Evolutionary conservation across 768 basidiomycete genomes (phyloP), one percentile per base, ranked within the genome.

Genomic region (Boletus reticulatus): DNA sequence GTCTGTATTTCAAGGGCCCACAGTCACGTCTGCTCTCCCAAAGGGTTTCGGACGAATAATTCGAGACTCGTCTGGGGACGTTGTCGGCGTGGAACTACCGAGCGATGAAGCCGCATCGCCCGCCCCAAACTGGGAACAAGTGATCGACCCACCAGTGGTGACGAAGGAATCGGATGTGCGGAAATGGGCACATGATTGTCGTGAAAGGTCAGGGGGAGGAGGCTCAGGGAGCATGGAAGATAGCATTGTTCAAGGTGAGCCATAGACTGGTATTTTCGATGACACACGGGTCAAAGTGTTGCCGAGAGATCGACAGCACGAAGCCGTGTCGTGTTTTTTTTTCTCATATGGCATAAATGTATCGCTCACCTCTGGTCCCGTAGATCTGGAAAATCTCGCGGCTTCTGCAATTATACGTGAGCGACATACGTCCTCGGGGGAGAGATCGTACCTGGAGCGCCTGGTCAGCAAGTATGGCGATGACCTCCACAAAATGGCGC

Each of bases 11-110:
- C 47, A 53, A n/a, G 19, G 22, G 45, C 53, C 67, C 34, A 43
- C 67, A 34, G 59, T 64, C 52, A 54, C 67, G 27, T 59, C 67
- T 16, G 55, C 39, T 7, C 74, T 84, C 46, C 84, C 82, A 13
- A 82, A 77, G 62, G 89, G 89, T 2, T 87, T 83, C 67, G 94
- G 93, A 31, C 81, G 84, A 66, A 94, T 98, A 62, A 70, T 93
- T 48, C 80, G 93, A 45, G 94, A 95, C 69, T 84, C 78, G 37
- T 75, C 80, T 4, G 94, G 94, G 29, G 87, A 87, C 59, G 78
- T 95, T 38, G 64, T 93, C 20, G 78, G 82, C 45, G 76, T 94
- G 41, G 84, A 91, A 64, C 64, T 94, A 51, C 73, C 78, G 16
- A 82, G 80, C 41, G 79, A 80, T 20, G 77, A 79, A 31, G 77